These are phyloP conservation scores for Talaromyces nanjingensis DNA, from an alignment of 495 filamentous ascomycete genomes.

Conservation along the genomic window DNA sequence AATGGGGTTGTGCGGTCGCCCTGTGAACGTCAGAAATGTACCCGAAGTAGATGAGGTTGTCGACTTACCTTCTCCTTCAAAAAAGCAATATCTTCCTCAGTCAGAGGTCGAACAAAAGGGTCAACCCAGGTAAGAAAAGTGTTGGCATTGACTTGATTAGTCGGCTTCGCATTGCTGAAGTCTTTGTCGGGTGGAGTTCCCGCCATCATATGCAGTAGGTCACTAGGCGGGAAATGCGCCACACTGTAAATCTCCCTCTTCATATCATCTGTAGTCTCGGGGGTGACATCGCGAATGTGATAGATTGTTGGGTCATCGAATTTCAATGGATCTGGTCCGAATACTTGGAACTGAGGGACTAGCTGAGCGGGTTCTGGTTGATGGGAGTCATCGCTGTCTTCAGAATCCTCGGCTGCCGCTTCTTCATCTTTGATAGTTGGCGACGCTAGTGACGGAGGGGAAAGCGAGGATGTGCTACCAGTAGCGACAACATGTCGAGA, in stretches of 20 bases:
- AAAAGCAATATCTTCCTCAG: conserved; percentile 93
- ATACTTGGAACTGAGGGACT: conserved; percentile 68
- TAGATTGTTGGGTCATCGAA: conserved; percentile 94
- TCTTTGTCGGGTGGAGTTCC: conserved; percentile 88
- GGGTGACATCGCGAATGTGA: conserved; percentile 69
- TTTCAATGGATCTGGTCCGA: conserved; percentile 85
- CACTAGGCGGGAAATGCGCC: conserved; percentile 67
- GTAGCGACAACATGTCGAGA: conserved; percentile 50
- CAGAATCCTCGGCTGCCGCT: conserved; percentile 38
- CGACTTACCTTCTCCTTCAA: conserved; percentile 65
- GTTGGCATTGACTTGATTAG: conserved; percentile 83
- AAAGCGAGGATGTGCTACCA: conserved; percentile 54
- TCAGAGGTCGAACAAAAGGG: conserved; percentile 81
- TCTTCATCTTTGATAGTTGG: conserved; percentile 44
- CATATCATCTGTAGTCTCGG: conserved; percentile 72
- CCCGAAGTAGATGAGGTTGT: neutral
- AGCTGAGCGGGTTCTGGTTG: conserved; percentile 74
- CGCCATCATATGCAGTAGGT: conserved; percentile 77
- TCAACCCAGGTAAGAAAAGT: conserved; percentile 87
- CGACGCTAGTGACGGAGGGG: conserved; percentile 51
- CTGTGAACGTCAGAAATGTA: conserved; percentile 15
- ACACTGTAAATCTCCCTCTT: conserved; percentile 84
- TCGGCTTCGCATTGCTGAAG: conserved; percentile 88
- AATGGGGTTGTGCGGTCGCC: conserved; percentile 80
- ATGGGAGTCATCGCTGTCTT: conserved; percentile 58